Conservation (phyloP, 441 rosid genomes). For the Mallotus japonicus region DNA sequence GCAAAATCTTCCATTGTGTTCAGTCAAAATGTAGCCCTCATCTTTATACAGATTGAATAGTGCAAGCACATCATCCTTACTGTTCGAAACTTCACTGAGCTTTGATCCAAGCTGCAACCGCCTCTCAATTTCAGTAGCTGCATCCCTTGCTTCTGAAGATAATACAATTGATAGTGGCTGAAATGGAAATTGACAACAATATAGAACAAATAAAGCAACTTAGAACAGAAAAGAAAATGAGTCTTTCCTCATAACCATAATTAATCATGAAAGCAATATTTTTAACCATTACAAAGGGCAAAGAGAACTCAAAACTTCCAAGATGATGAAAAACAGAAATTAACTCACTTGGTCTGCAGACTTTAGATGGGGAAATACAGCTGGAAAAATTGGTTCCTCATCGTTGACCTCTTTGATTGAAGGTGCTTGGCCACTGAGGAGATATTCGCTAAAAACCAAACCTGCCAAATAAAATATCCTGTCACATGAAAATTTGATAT, state of each 20-base stretch:
- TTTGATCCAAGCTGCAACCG: constrained; percentile 76
- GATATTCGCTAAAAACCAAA: constrained; percentile 89
- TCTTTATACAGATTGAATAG: constrained; percentile 58
- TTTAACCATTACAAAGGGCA: neutral
- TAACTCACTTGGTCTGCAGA: constrained; percentile 41
- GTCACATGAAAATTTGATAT: constrained; percentile 3
- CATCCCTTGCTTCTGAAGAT: constrained; percentile 67
- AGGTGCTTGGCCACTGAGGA: constrained; percentile 90
- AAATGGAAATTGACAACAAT: constrained; percentile 16
- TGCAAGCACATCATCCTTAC: constrained; percentile 72
- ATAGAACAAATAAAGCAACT: constrained; percentile 12
- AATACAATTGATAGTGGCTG: constrained; percentile 44
- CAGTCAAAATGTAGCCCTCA: constrained; percentile 83
- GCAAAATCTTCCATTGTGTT: constrained; percentile 60
- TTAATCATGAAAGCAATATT: neutral
- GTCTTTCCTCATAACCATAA: neutral
- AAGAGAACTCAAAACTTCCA: constrained; percentile 1
- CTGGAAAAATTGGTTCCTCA: constrained; percentile 88
- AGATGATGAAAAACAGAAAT: neutral
- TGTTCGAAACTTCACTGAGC: constrained; percentile 70
- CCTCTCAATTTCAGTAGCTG: constrained; percentile 71
- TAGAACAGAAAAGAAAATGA: neutral
- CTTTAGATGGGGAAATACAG: constrained; percentile 38
- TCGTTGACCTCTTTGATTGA: constrained; percentile 81
- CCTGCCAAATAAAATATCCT: constrained; percentile 40